Conservation (phyloP, 2,329 filamentous ascomycete genomes). For the Sarocladium kiliense region DNA sequence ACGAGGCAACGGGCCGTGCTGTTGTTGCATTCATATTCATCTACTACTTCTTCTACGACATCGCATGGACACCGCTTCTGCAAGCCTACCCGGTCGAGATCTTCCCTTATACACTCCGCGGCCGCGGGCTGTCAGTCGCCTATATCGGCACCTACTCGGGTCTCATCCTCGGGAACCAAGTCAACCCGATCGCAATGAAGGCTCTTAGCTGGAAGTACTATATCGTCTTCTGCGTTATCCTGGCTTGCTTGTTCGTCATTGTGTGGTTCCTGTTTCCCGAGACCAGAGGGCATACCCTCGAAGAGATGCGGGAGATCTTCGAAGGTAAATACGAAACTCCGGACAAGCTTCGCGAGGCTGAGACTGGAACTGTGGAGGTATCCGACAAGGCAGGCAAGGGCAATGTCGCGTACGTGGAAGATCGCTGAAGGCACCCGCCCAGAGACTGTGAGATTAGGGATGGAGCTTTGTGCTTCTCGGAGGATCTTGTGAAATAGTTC, state of each 20-base stretch:
- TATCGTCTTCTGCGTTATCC: conserved; percentile 15
- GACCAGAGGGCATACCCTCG: conserved; percentile 23
- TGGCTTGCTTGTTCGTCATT: conserved; percentile 16
- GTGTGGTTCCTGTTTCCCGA: conserved; percentile 24
- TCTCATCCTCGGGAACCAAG: conserved; percentile 30
- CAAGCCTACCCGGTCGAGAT: conserved; percentile 38
- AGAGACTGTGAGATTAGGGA: too few relatives aligned
- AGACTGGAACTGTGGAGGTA: too few relatives aligned
- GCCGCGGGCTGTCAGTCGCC: conserved; percentile 22
- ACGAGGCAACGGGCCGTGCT: too few relatives aligned
- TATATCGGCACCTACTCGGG: conserved; percentile 28
- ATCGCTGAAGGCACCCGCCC: too few relatives aligned
- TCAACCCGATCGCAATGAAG: conserved; percentile 21
- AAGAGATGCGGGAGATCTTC: conserved; percentile 19
- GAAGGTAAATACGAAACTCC: conserved; percentile 11
- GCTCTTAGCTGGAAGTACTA: conserved; percentile 16
- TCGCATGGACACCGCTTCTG: conserved; percentile 39
- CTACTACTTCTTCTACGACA: too few relatives aligned
- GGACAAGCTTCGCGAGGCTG: too few relatives aligned
- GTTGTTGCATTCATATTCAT: neutral
- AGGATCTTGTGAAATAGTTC: too few relatives aligned
- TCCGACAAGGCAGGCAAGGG: too few relatives aligned
- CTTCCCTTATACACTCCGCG: conserved; percentile 29
- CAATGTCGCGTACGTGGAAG: too few relatives aligned
- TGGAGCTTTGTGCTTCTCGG: too few relatives aligned